Percentiles rank a stretch among this genome's conserved stretches.
These are phyloP conservation scores for Cryptococcus amylolentus DNA, from an alignment of 1,284 basidiomycete species.

Conservation along the genomic window DNA sequence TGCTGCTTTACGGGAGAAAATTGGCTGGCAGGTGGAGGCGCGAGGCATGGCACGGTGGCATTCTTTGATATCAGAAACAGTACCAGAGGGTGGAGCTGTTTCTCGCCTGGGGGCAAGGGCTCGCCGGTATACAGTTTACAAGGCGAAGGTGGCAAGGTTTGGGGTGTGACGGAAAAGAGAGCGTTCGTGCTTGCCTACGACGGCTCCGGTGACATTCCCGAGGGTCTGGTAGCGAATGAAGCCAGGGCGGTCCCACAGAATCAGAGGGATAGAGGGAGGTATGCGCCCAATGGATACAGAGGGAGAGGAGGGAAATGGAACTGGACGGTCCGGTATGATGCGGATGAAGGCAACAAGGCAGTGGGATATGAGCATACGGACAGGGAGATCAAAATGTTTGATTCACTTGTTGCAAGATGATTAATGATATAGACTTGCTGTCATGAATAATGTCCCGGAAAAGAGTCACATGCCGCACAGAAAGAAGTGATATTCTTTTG, in stretches of 20 bases:
- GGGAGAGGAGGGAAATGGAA: slow-evolving; percentile 32
- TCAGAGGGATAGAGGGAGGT: slow-evolving; percentile 13
- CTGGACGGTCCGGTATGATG: slow-evolving; percentile 36
- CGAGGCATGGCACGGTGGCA: slow-evolving; percentile 42
- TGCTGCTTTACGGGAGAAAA: slow-evolving; percentile 34
- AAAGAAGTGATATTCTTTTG: slow-evolving; percentile 2
- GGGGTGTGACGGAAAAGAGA: slow-evolving; percentile 46
- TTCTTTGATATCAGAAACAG: slow-evolving; percentile 40
- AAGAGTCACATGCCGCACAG: slow-evolving; percentile 5
- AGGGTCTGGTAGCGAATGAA: slow-evolving; percentile 18
- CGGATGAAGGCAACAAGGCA: slow-evolving; percentile 17
- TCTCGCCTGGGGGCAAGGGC: slow-evolving; percentile 44
- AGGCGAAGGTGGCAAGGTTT: slow-evolving; percentile 45
- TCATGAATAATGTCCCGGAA: slow-evolving; percentile 1
- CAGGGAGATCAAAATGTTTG: slow-evolving; percentile 31
- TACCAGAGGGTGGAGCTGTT: slow-evolving; percentile 39
- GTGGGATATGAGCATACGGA: slow-evolving; percentile 41
- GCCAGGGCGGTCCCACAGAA: slow-evolving; percentile 12
- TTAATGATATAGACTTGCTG: neutral
- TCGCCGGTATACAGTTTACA: slow-evolving; percentile 46
- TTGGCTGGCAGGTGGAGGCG: slow-evolving; percentile 39
- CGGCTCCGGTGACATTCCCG: slow-evolving; percentile 17
- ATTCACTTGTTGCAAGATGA: slow-evolving; percentile 11
- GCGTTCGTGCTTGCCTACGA: slow-evolving; percentile 48
- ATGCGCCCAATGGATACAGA: slow-evolving; percentile 28